These are phyloP conservation scores for Penicillium bialowiezense DNA, from an alignment of 495 filamentous ascomycete genomes.

Conservation along the genomic window DNA sequence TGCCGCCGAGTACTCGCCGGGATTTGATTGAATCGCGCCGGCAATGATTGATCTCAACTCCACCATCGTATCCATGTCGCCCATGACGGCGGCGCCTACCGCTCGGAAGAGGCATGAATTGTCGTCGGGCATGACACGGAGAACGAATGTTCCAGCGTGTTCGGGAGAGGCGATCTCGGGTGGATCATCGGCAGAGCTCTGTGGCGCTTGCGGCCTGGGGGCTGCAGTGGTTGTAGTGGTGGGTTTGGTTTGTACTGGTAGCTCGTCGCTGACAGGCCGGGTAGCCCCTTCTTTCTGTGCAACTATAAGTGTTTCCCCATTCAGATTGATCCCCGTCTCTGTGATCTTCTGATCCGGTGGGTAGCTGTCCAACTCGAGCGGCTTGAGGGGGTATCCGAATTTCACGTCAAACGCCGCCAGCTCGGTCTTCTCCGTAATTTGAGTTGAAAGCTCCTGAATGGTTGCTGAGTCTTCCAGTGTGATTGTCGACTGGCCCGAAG, in stretches of 20 bases:
- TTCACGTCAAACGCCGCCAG: constrained; percentile 66
- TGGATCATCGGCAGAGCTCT: constrained; percentile 49
- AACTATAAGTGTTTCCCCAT: constrained; percentile 82
- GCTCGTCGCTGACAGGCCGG: constrained; percentile 14
- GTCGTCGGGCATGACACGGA: constrained; percentile 96
- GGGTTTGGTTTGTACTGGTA: constrained; percentile 14
- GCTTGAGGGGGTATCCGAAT: constrained; percentile 76
- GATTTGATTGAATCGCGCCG: constrained; percentile 71
- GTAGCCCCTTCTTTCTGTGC: constrained; percentile 38
- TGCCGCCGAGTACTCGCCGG: constrained; percentile 66
- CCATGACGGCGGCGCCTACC: constrained; percentile 72
- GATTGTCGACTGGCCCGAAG: constrained; percentile 59
- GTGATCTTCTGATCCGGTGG: constrained; percentile 43
- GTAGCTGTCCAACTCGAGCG: constrained; percentile 57
- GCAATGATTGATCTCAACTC: constrained; percentile 80
- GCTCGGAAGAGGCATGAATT: constrained; percentile 95
- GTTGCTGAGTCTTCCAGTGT: constrained; percentile 63
- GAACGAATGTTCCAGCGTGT: constrained; percentile 64
- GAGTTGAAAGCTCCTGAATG: constrained; percentile 56
- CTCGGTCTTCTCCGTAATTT: constrained; percentile 55
- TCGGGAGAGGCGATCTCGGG: constrained; percentile 65
- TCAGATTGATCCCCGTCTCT: constrained; percentile 63
- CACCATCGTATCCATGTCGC: constrained; percentile 66
- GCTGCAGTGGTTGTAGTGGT: constrained; percentile 17
- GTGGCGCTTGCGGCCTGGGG: constrained; percentile 16